These are phyloP conservation scores for Tricladium varicosporioides DNA, from an alignment of 2,329 filamentous ascomycete species.

Conservation along the genomic window DNA sequence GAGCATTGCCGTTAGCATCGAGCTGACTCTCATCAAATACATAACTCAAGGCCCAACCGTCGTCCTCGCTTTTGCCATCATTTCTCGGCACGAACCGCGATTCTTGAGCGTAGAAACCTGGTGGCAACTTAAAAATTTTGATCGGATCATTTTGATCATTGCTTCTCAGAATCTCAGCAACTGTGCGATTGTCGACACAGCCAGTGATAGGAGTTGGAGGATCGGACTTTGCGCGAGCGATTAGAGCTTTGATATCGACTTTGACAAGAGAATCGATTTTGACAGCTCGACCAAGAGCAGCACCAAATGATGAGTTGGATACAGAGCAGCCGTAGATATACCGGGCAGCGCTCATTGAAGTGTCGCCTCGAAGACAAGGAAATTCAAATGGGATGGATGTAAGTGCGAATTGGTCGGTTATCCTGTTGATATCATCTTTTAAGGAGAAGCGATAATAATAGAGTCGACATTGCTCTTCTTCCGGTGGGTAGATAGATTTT, in stretches of 20 bases:
- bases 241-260: slow-evolving; percentile 53
- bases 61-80: slow-evolving; percentile 51
- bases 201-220: slow-evolving; percentile 52
- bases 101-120: slow-evolving; percentile 64
- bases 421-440: slow-evolving; percentile 33
- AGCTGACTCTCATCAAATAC: slow-evolving; percentile 69
- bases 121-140: slow-evolving; percentile 59
- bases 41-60: slow-evolving; percentile 66
- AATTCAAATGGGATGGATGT: slow-evolving; percentile 68
- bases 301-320: slow-evolving; percentile 53
- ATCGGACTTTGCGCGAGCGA: slow-evolving; percentile 48
- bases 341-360: slow-evolving; percentile 54
- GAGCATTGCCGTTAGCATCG: slow-evolving; percentile 36
- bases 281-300: slow-evolving; percentile 60
- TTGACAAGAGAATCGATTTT: slow-evolving; percentile 67
- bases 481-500: slow-evolving; percentile 31
- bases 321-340: slow-evolving; percentile 70
- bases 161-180: slow-evolving; percentile 50
- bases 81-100: slow-evolving; percentile 58
- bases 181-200: slow-evolving; percentile 57
- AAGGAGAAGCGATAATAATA: slow-evolving; percentile 67
- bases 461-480: slow-evolving; percentile 65
- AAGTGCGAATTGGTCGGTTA: slow-evolving; percentile 63
- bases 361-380: slow-evolving; percentile 53
- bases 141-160: slow-evolving; percentile 52